Percentiles rank a stretch among this genome's conserved stretches.
These are phyloP conservation scores for Aquilaria agallochum DNA, from an alignment of 441 rosid genomes.

Conservation along the genomic window DNA sequence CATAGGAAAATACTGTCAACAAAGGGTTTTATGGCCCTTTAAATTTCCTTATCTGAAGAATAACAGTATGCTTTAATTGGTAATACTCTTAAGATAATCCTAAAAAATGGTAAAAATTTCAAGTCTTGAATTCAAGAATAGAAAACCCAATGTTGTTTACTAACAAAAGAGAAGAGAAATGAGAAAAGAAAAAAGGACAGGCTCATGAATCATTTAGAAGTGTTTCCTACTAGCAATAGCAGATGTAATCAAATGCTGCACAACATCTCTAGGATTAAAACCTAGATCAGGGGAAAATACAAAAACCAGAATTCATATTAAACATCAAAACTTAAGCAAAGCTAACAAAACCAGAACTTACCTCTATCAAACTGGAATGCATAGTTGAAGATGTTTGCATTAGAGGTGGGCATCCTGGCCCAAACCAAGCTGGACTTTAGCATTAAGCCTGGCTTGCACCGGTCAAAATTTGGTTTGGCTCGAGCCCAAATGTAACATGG, in stretches of 20 bases:
- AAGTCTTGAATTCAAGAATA: background rate
- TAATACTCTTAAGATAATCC: constrained; percentile 80
- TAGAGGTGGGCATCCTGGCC: too few relatives aligned
- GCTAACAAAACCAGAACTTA: too few relatives aligned
- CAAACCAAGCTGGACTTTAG: too few relatives aligned
- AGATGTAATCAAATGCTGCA: constrained; percentile 75
- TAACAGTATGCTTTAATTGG: constrained; percentile 91
- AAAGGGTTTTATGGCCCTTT: constrained; percentile 70
- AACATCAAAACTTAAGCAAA: too few relatives aligned
- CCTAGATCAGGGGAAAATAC: constrained; percentile 35
- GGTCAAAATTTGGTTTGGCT: too few relatives aligned
- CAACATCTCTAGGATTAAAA: constrained; percentile 80
- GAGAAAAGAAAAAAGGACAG: background rate
- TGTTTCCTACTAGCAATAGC: constrained; percentile 77
- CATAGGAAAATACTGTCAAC: constrained; percentile 70
- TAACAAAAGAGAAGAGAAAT: background rate
- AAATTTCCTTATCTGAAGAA: constrained; percentile 90
- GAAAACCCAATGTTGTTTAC: background rate
- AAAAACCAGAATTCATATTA: too few relatives aligned
- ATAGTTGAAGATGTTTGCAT: too few relatives aligned
- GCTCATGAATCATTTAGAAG: constrained; percentile 13
- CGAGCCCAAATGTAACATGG: too few relatives aligned
- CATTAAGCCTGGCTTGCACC: too few relatives aligned
- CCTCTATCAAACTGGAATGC: too few relatives aligned
- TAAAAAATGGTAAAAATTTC: constrained; percentile 18